These are phyloP conservation scores for Tagetes erecta DNA, from an alignment of 129 eudicot genomes.

Conservation along the genomic window DNA sequence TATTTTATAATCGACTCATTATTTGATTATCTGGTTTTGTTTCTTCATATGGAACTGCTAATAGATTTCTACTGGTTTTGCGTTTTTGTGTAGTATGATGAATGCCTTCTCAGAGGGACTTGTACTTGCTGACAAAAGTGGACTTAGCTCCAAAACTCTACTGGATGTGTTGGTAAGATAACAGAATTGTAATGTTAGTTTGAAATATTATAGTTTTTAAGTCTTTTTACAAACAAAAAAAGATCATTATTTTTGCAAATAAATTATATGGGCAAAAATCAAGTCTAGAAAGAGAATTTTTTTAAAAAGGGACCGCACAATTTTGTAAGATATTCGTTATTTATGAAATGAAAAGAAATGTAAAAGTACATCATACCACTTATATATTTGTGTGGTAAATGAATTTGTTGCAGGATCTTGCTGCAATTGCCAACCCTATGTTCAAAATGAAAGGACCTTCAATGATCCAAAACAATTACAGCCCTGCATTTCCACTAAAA, in stretches of 20 bases:
- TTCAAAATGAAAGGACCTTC: slow-evolving; percentile 94
- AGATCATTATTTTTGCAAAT: background rate
- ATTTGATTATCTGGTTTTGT: slow-evolving; percentile 9
- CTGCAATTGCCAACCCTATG: slow-evolving; percentile 94
- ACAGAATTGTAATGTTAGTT: background rate
- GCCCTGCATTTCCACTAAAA: slow-evolving; percentile 91
- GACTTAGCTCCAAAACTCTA: slow-evolving; percentile 74
- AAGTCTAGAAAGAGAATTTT: background rate
- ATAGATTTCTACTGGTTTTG: slow-evolving; percentile 5
- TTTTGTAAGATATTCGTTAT: background rate
- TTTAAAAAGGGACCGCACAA: background rate
- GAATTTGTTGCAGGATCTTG: slow-evolving; percentile 65
- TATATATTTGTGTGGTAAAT: background rate
- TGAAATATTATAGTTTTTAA: background rate
- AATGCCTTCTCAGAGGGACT: slow-evolving; percentile 96
- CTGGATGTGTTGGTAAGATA: slow-evolving; percentile 85
- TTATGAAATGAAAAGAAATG: background rate
- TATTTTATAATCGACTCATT: background rate
- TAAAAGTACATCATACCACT: background rate
- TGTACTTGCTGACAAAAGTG: slow-evolving; percentile 90
- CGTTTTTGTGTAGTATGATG: slow-evolving; percentile 72
- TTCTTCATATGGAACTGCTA: slow-evolving; percentile 9
- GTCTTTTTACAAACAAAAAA: slow-evolving; percentile 3
- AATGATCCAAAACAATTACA: slow-evolving; percentile 65
- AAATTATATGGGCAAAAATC: background rate